A percentile compares a stretch with the other conserved stretches of the same genome.
Evolutionary conservation across 2,329 filamentous ascomycete species (phyloP).

Genomic region (Ceratocystis huliohia): DNA sequence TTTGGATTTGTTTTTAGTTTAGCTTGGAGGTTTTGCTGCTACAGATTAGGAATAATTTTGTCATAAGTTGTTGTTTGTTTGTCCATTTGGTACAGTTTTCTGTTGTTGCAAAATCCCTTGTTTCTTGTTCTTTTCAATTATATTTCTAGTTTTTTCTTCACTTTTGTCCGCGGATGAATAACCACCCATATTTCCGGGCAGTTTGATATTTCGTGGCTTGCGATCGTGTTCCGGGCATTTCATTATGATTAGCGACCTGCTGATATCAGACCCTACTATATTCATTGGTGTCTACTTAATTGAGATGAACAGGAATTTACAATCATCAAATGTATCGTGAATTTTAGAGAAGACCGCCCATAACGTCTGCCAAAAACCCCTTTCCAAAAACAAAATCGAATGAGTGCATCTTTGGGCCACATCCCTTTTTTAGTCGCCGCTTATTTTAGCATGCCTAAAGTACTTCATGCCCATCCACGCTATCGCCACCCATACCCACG

Average conservation of each 20-base stretch:
- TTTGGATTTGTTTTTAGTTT: neutral
- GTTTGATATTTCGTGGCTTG: neutral
- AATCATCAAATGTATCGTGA: neutral
- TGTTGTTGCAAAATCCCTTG: neutral
- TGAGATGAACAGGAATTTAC: neutral
- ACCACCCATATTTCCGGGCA: too few relatives aligned
- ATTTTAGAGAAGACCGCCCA: neutral
- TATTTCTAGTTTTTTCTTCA: neutral
- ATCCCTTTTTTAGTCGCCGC: constrained; percentile 36
- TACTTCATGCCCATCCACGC: constrained; percentile 99
- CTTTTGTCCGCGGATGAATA: neutral
- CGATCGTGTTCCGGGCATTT: neutral
- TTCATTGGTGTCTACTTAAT: neutral
- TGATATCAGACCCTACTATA: neutral
- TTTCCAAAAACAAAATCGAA: neutral
- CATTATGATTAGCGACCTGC: too few relatives aligned
- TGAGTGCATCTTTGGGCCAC: neutral
- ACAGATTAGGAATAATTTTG: neutral
- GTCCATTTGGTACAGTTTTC: neutral
- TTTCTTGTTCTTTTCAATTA: neutral
- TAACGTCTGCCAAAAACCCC: neutral
- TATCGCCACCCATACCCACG: constrained; percentile 95
- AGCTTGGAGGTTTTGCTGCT: neutral
- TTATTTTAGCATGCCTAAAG: constrained; percentile 91
- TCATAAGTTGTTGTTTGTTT: neutral